phyloP scores from a whole-genome alignment of 1,284 basidiomycete genomes.

The Paramarasmius palmivorus region DNA sequence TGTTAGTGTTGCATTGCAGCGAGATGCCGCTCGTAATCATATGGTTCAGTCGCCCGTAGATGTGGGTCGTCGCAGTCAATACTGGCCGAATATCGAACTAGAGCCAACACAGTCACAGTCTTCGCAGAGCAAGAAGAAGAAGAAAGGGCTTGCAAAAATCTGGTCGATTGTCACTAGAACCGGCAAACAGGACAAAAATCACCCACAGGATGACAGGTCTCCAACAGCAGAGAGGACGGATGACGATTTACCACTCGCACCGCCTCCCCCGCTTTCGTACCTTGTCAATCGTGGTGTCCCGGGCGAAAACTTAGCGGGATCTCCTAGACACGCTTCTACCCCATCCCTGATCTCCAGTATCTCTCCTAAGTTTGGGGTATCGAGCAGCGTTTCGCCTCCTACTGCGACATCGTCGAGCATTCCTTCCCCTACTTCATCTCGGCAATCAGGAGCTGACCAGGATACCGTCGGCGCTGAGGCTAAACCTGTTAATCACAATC shows the following conservation, averaged over 20 bases:
- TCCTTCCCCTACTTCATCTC: constrained; percentile 72
- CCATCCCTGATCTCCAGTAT: constrained; percentile 61
- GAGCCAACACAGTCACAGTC: constrained; percentile 28
- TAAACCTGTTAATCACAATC: constrained; percentile 36
- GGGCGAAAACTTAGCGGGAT: constrained; percentile 37
- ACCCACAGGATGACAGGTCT: constrained; percentile 33
- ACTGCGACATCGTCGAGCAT: constrained; percentile 72
- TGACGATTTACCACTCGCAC: constrained; percentile 75
- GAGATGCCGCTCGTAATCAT: constrained; percentile 48
- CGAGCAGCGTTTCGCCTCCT: constrained; percentile 63
- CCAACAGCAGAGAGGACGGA: constrained; percentile 42
- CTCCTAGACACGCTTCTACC: constrained; percentile 62
- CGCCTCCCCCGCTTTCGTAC: constrained; percentile 84
- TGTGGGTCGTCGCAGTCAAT: constrained; percentile 51
- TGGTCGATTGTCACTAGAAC: constrained; percentile 77
- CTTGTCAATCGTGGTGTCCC: constrained; percentile 66
- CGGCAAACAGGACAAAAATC: constrained; percentile 38
- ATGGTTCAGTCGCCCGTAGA: constrained; percentile 43
- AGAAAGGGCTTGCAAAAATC: constrained; percentile 80
- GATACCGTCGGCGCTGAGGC: constrained; percentile 45
- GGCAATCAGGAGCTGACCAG: constrained; percentile 56
- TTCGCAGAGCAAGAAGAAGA: constrained; percentile 62
- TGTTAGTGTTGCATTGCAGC: constrained; percentile 70
- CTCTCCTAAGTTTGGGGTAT: constrained; percentile 53
- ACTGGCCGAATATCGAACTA: constrained; percentile 49